phyloP scores from a whole-genome alignment of 2,329 filamentous ascomycete species.

The Periconia digitata region DNA sequence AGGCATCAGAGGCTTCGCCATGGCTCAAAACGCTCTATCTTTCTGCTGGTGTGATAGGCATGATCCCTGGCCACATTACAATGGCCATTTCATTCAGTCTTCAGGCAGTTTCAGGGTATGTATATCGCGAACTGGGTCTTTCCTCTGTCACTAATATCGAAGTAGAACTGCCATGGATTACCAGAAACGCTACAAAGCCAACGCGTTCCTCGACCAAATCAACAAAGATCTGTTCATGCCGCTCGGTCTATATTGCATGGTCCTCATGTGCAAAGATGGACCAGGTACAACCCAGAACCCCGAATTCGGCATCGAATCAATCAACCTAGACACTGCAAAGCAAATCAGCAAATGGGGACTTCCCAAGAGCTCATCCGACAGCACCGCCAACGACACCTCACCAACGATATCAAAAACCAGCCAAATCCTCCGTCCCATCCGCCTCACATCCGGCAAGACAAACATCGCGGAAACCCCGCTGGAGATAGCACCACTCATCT shows the following conservation, averaged over 20 bases:
- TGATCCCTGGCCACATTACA: constrained; percentile 11
- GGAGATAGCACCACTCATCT: constrained; percentile 45
- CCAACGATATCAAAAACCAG: constrained; percentile 15
- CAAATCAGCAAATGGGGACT: constrained; percentile 16
- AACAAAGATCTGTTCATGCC: constrained; percentile 62
- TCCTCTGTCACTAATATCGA: constrained; percentile 43
- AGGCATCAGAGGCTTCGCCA: constrained; percentile 40
- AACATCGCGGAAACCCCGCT: constrained; percentile 44
- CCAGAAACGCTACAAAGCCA: constrained; percentile 45
- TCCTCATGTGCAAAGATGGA: constrained; percentile 56
- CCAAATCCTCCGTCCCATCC: constrained; percentile 14
- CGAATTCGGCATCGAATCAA: constrained; percentile 41
- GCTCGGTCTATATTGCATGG: constrained; percentile 56
- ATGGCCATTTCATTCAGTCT: constrained; percentile 12
- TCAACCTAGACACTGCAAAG: constrained; percentile 33
- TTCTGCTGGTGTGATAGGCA: constrained; percentile 5
- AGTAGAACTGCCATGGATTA: constrained; percentile 49
- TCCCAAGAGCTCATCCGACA: constrained; percentile 34
- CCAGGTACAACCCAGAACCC: constrained; percentile 43
- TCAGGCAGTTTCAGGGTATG: constrained; percentile 23
- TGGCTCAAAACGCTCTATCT: constrained; percentile 14
- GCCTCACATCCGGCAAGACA: constrained; percentile 15
- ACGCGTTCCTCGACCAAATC: constrained; percentile 57
- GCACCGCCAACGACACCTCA: constrained; percentile 15
- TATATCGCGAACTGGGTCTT: constrained; percentile 40